Evolutionary conservation across 495 filamentous ascomycete species (phyloP), one percentile per base, ranked within the genome.

Genomic region (Massariosphaeria phaeospora): DNA sequence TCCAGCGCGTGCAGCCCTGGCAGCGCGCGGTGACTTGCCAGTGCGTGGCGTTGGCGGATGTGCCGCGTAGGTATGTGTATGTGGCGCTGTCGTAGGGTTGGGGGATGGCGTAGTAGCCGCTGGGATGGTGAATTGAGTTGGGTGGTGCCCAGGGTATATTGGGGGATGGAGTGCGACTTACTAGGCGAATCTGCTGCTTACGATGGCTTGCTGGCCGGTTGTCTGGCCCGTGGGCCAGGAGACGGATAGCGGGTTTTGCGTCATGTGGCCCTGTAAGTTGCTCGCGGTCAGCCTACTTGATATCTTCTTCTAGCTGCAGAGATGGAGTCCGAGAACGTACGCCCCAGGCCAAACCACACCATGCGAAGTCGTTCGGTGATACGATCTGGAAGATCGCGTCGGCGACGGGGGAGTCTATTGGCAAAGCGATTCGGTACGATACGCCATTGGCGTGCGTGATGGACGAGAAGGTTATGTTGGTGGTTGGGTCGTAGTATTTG

Each of bases 1-100:
- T 53, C 48, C 49, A 59, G 3, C 55, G 13, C 38, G 57, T 75
- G 52, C 72, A 76, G 0, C 72, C 71, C 35, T 63, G 63, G 59
- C 74, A 76, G 3, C 71, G 69, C 0, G 72, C 69, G 13, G 72
- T 71, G 13, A 76, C 64, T 29, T 74, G 71, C 75, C 75, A 78
- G 55, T 76, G 74, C 3, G 75, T 77, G 13, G 53, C 60, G 51
- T 78, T 78, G 43, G 60, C 55, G 3, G 60, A 57, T 11, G 75
- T 71, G 17, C 73, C 64, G 20, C 71, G 69, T 10, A 77, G 65
- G 9, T 72, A 59, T 12, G 66, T 68, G 64, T 77, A 72, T 1
- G 66, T 67, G 12, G 72, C 73, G 5, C 65, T 59, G 0, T 71
- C 59, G 44, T 76, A 76, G 3, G 65, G 18, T 15, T 20, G 9